Evolutionary conservation across 2,329 filamentous ascomycete genomes (phyloP).

Genomic region (Fusarium metavorans): DNA sequence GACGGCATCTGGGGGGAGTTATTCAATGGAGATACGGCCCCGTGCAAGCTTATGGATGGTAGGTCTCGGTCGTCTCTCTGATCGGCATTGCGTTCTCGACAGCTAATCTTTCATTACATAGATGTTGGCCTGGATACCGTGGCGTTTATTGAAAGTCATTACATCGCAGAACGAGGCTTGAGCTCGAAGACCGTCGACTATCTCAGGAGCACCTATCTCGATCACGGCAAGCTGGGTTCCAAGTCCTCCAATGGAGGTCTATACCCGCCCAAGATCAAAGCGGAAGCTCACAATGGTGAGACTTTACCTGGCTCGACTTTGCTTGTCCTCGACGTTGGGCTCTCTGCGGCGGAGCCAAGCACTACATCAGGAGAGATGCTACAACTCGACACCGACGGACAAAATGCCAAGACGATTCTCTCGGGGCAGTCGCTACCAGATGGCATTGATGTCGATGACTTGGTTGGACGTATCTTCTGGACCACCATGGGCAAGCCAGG

Average conservation of each 20-base stretch:
- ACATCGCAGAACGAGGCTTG: not conserved
- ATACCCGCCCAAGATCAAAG: not conserved
- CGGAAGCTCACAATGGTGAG: not conserved
- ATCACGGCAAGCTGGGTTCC: not conserved
- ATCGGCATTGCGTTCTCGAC: fast-evolving
- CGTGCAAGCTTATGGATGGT: not conserved
- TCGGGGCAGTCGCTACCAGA: not conserved
- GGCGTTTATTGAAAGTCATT: not conserved
- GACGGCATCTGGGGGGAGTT: not conserved
- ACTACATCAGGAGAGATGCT: not conserved
- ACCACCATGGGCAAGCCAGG: not conserved
- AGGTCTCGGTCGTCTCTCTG: not conserved
- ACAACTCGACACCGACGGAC: not conserved
- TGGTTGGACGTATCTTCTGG: not conserved
- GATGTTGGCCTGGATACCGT: not conserved
- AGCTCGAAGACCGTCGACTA: not conserved
- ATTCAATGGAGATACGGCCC: not conserved
- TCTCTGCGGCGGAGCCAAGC: not conserved
- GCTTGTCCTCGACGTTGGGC: not conserved
- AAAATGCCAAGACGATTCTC: not conserved
- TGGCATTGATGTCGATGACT: not conserved
- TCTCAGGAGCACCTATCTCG: not conserved
- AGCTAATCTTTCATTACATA: not conserved
- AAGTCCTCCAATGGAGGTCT: not conserved
- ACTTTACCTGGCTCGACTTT: not conserved